These are phyloP conservation scores for Ogataea zsoltii DNA, from an alignment of 805 yeast genomes.

Conservation along the genomic window DNA sequence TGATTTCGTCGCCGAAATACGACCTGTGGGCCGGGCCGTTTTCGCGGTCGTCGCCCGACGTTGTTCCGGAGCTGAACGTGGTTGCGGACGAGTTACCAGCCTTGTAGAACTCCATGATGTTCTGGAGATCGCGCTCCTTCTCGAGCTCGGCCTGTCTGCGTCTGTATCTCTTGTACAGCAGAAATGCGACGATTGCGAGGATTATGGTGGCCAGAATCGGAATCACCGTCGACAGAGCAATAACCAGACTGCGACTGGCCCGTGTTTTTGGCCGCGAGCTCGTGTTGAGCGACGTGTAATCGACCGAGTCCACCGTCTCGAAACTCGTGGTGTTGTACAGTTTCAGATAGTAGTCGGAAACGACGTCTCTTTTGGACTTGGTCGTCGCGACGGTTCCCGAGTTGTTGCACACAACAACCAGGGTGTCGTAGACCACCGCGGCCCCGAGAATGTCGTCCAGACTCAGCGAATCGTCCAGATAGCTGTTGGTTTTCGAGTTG, in stretches of 20 bases:
- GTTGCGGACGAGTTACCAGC: conserved; percentile 27
- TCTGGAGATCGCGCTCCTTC: conserved; percentile 31
- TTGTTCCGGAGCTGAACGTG: conserved; percentile 20
- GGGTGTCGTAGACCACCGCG: conserved; percentile 50
- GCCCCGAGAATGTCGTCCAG: conserved; percentile 44
- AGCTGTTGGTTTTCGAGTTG: conserved; percentile 25
- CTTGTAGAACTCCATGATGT: conserved; percentile 35
- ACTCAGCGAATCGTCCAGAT: conserved; percentile 25
- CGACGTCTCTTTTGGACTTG: conserved; percentile 22
- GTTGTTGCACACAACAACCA: conserved; percentile 42
- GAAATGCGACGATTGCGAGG: conserved; percentile 31
- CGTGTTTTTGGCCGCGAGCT: conserved; percentile 9
- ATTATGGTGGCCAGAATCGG: conserved; percentile 42
- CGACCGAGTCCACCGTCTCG: conserved; percentile 33
- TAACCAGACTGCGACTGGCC: conserved; percentile 35
- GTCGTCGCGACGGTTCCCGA: conserved; percentile 4
- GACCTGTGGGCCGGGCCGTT: not conserved
- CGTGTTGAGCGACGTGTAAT: conserved; percentile 31
- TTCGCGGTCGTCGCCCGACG: conserved; percentile 6
- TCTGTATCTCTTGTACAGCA: conserved; percentile 31
- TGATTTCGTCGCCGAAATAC: conserved; percentile 26
- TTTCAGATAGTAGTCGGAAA: conserved; percentile 34
- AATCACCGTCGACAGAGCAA: conserved; percentile 47
- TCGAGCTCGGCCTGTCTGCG: conserved; percentile 28
- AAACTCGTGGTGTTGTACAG: conserved; percentile 44